Percentiles rank a stretch among this genome's conserved stretches.
These are phyloP conservation scores for Tephrocybe rancida DNA, from an alignment of 768 basidiomycete genomes.

Conservation along the genomic window DNA sequence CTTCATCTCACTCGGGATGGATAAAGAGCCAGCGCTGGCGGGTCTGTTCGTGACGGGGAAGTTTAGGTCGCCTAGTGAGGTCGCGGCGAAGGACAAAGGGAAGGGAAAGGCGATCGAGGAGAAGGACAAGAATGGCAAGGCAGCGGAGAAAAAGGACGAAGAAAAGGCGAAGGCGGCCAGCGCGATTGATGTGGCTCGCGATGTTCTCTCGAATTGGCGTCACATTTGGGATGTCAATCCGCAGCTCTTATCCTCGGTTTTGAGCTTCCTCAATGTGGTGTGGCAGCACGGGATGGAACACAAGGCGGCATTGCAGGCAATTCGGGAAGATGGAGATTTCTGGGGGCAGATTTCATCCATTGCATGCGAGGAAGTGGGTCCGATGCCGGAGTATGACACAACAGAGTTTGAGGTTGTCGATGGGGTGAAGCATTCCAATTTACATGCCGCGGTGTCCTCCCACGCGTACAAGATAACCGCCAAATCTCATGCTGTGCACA, in stretches of 20 bases:
- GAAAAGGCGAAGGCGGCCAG: constrained; percentile 45
- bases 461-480: constrained; percentile 71
- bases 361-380: constrained; percentile 70
- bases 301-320: constrained; percentile 52
- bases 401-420: constrained; percentile 49
- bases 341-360: constrained; percentile 74
- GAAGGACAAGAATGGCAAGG: constrained; percentile 30
- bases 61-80: constrained; percentile 50
- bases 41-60: constrained; percentile 78
- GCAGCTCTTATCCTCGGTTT: constrained; percentile 68
- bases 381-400: constrained; percentile 67
- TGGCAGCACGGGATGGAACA: constrained; percentile 85
- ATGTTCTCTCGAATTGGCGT: constrained; percentile 70
- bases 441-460: constrained; percentile 61
- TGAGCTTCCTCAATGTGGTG: constrained; percentile 75
- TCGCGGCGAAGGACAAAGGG: constrained; percentile 36
- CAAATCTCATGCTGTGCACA: constrained; percentile 75
- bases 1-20: constrained; percentile 78
- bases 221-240: constrained; percentile 80
- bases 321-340: constrained; percentile 60
- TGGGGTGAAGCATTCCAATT: constrained; percentile 50
- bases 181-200: constrained; percentile 68
- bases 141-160: constrained; percentile 38
- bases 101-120: constrained; percentile 33
- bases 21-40: constrained; percentile 85